These are phyloP conservation scores for Grammothele lineata DNA, from an alignment of 768 basidiomycete genomes.

Conservation along the genomic window DNA sequence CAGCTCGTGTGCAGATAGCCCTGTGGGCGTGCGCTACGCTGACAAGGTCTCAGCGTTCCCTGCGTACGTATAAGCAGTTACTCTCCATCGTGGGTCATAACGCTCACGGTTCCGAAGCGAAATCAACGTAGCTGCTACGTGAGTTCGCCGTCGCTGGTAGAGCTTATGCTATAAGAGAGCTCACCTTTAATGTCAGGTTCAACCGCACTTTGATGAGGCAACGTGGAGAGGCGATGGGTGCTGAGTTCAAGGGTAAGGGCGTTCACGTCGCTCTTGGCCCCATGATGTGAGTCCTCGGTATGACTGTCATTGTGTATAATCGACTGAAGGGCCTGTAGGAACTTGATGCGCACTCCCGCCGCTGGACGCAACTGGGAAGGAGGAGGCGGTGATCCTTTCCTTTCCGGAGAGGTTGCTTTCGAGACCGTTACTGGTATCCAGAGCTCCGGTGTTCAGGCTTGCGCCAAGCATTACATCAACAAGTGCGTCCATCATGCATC, in stretches of 20 bases:
- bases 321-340: not conserved
- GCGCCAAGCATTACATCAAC: constrained; percentile 73
- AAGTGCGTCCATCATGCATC: constrained; percentile 8
- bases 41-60: constrained; percentile 41
- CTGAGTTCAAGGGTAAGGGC: constrained; percentile 80
- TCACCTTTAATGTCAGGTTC: constrained; percentile 40
- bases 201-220: constrained; percentile 74
- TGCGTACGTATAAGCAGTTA: constrained; percentile 21
- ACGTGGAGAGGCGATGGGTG: constrained; percentile 75
- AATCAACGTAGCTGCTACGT: constrained; percentile 70
- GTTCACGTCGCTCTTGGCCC: constrained; percentile 72
- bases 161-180: not conserved
- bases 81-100: not conserved
- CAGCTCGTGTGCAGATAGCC: constrained; percentile 24
- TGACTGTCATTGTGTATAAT: not conserved
- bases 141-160: too few species aligned
- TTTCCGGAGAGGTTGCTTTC: constrained; percentile 69
- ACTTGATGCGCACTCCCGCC: constrained; percentile 29
- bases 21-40: constrained; percentile 39
- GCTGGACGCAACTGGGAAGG: constrained; percentile 94
- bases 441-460: constrained; percentile 72
- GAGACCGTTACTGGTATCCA: constrained; percentile 85
- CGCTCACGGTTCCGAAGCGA: constrained; percentile 19
- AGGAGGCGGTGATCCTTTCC: constrained; percentile 76
- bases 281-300: constrained; percentile 64